Conservation (phyloP, 208 protist species). For the Crithidia brevicula region DNA sequence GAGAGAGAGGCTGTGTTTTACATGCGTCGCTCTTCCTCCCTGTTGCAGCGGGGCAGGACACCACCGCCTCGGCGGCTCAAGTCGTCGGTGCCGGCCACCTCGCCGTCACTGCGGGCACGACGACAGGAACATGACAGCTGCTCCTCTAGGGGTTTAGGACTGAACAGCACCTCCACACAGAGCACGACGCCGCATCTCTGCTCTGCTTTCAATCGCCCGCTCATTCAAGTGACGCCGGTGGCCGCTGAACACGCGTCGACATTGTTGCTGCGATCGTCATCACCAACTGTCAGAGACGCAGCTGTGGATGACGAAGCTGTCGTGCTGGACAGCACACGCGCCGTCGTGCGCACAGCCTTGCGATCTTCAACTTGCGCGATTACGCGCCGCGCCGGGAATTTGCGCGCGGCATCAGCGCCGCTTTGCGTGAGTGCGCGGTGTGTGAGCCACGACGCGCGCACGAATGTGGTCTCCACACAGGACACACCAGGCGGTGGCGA, state of each 20-base stretch:
- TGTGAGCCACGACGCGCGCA: not conserved
- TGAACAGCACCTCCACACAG: no score
- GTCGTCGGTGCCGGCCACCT: not conserved
- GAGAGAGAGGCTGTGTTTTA: no score
- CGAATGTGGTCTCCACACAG: not conserved
- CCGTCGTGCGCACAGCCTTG: not conserved
- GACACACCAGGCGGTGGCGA: not conserved
- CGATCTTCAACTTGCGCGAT: not conserved
- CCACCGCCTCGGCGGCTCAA: slow-evolving; percentile 7
- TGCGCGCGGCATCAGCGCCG: not conserved
- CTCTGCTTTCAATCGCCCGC: no score
- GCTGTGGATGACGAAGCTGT: no score
- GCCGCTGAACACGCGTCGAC: no score
- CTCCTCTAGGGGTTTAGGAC: no score
- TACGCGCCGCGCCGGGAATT: no score
- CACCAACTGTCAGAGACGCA: no score
- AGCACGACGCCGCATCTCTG: no score
- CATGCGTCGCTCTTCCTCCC: not conserved
- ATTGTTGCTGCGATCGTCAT: no score
- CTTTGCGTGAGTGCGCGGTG: not conserved
- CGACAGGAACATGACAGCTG: no score
- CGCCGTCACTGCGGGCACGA: not conserved
- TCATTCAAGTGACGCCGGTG: no score
- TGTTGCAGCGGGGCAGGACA: slow-evolving; percentile 14
- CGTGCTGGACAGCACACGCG: not conserved